Evolutionary conservation across 2,329 filamentous ascomycete genomes (phyloP).

Genomic region (Aspergillus tanneri): DNA sequence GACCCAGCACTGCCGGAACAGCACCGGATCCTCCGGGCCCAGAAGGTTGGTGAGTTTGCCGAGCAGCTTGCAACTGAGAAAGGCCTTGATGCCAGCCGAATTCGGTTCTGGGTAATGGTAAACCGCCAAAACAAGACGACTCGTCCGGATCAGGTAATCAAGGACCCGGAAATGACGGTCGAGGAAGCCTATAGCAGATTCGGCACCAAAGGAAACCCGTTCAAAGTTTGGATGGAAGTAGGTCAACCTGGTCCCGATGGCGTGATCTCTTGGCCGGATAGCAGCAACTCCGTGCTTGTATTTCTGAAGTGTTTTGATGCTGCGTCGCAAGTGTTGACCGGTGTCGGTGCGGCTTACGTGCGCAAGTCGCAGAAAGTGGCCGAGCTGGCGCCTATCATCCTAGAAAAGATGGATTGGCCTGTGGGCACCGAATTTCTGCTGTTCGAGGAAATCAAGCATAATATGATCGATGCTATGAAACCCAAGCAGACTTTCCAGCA

Average conservation of each 20-base stretch:
- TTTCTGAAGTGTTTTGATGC: slow-evolving; percentile 92
- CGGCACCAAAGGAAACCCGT: slow-evolving; percentile 64
- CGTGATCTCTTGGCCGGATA: slow-evolving; percentile 64
- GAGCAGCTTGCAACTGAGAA: slow-evolving; percentile 69
- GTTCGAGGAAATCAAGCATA: slow-evolving; percentile 97
- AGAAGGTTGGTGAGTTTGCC: slow-evolving; percentile 73
- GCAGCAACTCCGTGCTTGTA: slow-evolving; percentile 66
- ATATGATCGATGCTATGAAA: slow-evolving; percentile 95
- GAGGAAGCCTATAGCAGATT: slow-evolving; percentile 71
- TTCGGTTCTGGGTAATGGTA: slow-evolving; percentile 95
- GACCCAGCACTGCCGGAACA: slow-evolving; percentile 68
- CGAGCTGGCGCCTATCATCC: slow-evolving; percentile 75
- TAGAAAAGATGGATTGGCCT: slow-evolving; percentile 82
- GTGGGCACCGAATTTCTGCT: slow-evolving; percentile 70
- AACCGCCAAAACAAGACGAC: slow-evolving; percentile 97
- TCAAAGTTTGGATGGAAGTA: slow-evolving; percentile 85
- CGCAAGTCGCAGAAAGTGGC: slow-evolving; percentile 82
- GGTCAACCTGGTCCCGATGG: slow-evolving; percentile 69
- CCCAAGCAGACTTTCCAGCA: slow-evolving; percentile 83
- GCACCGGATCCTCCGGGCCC: slow-evolving; percentile 73
- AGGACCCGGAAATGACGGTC: slow-evolving; percentile 71
- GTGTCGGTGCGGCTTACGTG: slow-evolving; percentile 82
- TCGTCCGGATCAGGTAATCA: slow-evolving; percentile 82
- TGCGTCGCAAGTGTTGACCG: slow-evolving; percentile 70
- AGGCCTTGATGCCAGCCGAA: slow-evolving; percentile 63